These are phyloP conservation scores for Monosporascus sp. DNA, from an alignment of 2,329 filamentous ascomycete genomes.

Conservation along the genomic window DNA sequence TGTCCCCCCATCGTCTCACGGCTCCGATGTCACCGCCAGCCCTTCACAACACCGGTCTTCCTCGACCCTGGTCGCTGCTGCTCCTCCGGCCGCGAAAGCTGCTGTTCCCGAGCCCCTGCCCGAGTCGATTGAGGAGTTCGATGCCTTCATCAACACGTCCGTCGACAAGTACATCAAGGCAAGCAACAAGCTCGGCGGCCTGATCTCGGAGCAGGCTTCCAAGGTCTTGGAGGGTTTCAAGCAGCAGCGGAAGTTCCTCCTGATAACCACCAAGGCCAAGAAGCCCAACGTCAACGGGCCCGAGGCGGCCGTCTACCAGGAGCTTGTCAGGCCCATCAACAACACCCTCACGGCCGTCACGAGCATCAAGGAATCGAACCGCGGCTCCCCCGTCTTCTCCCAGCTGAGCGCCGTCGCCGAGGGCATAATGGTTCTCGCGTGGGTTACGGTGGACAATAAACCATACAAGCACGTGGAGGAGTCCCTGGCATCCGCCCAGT, in stretches of 20 bases:
- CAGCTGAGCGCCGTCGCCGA: slow-evolving; percentile 85
- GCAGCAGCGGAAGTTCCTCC: slow-evolving; percentile 80
- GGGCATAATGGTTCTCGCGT: slow-evolving; percentile 82
- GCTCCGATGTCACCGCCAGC: slow-evolving; percentile 26
- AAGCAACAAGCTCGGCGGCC: slow-evolving; percentile 70
- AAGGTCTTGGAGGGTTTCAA: slow-evolving; percentile 63
- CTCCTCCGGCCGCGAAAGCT: slow-evolving; percentile 30
- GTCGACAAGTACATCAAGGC: slow-evolving; percentile 73
- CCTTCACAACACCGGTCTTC: slow-evolving; percentile 41
- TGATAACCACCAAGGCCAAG: slow-evolving; percentile 85
- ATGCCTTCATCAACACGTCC: slow-evolving; percentile 67
- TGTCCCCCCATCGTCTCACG: slow-evolving; percentile 29
- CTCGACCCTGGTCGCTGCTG: slow-evolving; percentile 8
- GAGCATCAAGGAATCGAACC: slow-evolving; percentile 76
- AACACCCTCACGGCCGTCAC: slow-evolving; percentile 73
- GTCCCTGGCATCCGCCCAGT: slow-evolving; percentile 76
- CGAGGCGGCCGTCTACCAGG: slow-evolving; percentile 62
- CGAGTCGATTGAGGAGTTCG: slow-evolving; percentile 81
- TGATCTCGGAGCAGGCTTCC: slow-evolving; percentile 70
- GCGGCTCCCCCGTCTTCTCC: slow-evolving; percentile 68
- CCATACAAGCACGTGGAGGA: slow-evolving; percentile 84
- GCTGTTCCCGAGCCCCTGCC: slow-evolving; percentile 56
- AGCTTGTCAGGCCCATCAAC: slow-evolving; percentile 82
- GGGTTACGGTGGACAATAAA: slow-evolving; percentile 80
- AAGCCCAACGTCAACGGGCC: slow-evolving; percentile 68